Percentiles rank a stretch among this genome's conserved stretches.
phyloP scores from a whole-genome alignment of 75 land plant species.

The Sequoiadendron giganteum region DNA sequence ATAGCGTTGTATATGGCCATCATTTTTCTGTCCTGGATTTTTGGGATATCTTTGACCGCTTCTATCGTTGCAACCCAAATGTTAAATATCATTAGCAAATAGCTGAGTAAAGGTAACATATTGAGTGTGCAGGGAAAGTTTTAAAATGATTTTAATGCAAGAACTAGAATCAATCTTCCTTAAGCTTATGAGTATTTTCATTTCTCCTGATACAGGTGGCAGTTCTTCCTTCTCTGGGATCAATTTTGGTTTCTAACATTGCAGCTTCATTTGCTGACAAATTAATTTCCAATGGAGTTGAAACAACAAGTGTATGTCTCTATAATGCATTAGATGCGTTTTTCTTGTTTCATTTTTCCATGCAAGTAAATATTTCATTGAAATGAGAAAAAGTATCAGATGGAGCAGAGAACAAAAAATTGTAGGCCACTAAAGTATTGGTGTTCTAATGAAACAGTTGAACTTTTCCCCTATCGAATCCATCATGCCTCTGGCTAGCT shows the following conservation, averaged over 20 bases:
- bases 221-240: constrained; percentile 83
- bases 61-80: background rate
- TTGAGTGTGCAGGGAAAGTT: background rate
- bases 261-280: constrained; percentile 90
- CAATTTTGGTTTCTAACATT: constrained; percentile 72
- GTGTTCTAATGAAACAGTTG: background rate
- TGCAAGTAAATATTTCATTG: background rate
- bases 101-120: background rate
- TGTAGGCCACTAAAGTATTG: background rate
- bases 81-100: background rate
- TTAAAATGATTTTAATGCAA: background rate
- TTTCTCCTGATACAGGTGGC: constrained; percentile 57
- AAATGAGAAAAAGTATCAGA: background rate
- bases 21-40: background rate
- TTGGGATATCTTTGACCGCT: background rate
- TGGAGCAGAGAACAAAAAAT: background rate
- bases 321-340: background rate
- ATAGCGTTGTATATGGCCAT: background rate
- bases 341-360: background rate
- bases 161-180: background rate
- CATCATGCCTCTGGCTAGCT: background rate
- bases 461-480: background rate
- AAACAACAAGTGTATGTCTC: constrained; percentile 67
- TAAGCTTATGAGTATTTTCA: background rate
- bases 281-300: constrained; percentile 78